Evolutionary conservation across 2,329 filamentous ascomycete genomes (phyloP).

Genomic region (Gaeumannomyces tritici): DNA sequence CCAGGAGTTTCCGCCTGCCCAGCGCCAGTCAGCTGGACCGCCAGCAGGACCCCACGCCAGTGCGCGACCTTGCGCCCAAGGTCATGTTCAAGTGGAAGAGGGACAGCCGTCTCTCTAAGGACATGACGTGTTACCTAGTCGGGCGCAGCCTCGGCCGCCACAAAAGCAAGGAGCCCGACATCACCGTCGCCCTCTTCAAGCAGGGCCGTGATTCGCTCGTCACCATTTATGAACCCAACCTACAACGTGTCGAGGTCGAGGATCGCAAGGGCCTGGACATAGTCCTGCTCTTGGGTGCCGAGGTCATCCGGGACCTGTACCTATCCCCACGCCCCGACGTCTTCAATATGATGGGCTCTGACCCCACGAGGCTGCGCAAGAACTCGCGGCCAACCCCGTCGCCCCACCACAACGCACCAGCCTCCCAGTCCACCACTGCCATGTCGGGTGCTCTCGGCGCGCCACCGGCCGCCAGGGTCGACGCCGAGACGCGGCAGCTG

Average conservation of each 20-base stretch:
- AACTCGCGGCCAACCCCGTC: conserved; percentile 29
- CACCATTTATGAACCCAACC: conserved; percentile 88
- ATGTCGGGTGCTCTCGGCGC: conserved; percentile 27
- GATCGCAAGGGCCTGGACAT: conserved; percentile 91
- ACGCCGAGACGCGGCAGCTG: conserved; percentile 71
- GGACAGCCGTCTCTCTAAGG: conserved; percentile 76
- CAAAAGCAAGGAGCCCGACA: conserved; percentile 87
- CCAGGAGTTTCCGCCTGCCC: conserved; percentile 72
- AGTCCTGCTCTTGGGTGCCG: conserved; percentile 55
- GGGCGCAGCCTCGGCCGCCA: conserved; percentile 65
- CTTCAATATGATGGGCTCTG: conserved; percentile 60
- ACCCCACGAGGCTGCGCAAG: conserved; percentile 14
- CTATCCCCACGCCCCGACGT: conserved; percentile 57
- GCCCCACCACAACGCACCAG: background rate
- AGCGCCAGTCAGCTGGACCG: conserved; percentile 71
- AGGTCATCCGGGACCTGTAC: conserved; percentile 57
- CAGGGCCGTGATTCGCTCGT: conserved; percentile 53
- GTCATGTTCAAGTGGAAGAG: conserved; percentile 82
- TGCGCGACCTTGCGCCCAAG: conserved; percentile 52
- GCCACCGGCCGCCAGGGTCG: conserved; percentile 36
- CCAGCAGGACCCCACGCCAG: conserved; percentile 34
- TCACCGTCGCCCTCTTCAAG: conserved; percentile 83
- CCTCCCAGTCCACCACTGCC: conserved; percentile 12
- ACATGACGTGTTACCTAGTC: conserved; percentile 80
- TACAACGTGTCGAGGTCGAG: conserved; percentile 83